Evolutionary conservation across 495 filamentous ascomycete genomes (phyloP), one percentile per base, ranked within the genome.

Genomic region (Poronia punctata): DNA sequence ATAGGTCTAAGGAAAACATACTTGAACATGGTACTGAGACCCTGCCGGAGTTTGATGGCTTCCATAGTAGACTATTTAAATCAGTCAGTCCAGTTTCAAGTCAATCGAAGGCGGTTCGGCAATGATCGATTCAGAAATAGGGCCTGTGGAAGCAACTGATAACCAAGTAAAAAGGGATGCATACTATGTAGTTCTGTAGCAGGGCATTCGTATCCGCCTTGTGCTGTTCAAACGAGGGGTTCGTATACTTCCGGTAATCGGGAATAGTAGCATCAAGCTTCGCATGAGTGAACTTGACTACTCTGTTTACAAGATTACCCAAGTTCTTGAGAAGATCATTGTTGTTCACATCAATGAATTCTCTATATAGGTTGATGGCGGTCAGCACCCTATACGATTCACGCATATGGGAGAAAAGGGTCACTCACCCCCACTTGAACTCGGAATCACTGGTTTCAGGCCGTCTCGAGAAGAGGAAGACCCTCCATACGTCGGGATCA

Each of bases 271-370:
- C 73, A 54, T 85, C 79, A 49, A 81, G 82, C 2, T 44, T 44
- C 12, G 83, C 79, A 53, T 86, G 80, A 41, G 86, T 79, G 50
- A 94, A 89, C 64, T 97, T 97, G 65, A 97, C 70, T 32, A 97
- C 75, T 17, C 90, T 84, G 62, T 95, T 92, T 56, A 90, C 86
- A 43, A 95, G 84, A 68, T 97, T 96, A 34, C 90, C 90, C 7
- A 95, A 73, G 52, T 95, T 95, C 36, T 83, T 83, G 2, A 97
- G 76, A 6, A 97, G 71, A 55, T 90, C 85, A 53, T 79, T 87
- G 67, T 97, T 97, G 75, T 95, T 97, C 46, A 74, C 72, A 7
- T 78, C 75, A 30, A 90, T 79, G 61, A 97, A 96, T 14, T 79
- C 71, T 41, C 74, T 45, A 12, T 6, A 25, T n/a, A 3, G 10